Percentiles rank a stretch among this genome's conserved stretches.
Evolutionary conservation across 2,329 filamentous ascomycete genomes (phyloP).

Genomic region (Periglandula ipomoeae): DNA sequence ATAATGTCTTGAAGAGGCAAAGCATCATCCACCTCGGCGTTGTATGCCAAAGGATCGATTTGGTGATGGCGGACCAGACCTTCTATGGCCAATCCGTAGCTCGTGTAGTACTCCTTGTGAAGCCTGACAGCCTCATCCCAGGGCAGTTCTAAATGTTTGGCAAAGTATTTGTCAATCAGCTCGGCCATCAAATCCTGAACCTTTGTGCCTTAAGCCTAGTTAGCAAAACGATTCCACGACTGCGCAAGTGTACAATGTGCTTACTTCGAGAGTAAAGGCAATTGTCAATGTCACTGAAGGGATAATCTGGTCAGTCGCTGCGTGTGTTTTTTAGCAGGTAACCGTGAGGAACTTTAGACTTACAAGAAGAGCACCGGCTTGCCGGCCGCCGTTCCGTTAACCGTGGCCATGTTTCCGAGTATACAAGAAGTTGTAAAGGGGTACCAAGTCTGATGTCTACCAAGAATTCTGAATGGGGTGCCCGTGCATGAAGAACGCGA

Average conservation of each 20-base stretch:
- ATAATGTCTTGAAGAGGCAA: constrained; percentile 80
- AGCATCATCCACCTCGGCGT: constrained; percentile 88
- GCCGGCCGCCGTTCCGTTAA: constrained; percentile 22
- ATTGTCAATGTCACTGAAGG: constrained; percentile 90
- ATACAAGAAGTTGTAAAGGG: constrained; percentile 12
- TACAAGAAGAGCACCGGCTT: constrained; percentile 38
- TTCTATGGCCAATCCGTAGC: constrained; percentile 95
- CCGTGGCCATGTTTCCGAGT: constrained; percentile 17
- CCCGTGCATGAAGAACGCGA: not conserved
- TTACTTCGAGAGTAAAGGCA: constrained; percentile 86
- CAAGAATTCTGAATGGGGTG: not conserved
- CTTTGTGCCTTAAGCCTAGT: constrained; percentile 46
- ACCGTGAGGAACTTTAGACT: not conserved
- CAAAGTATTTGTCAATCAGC: constrained; percentile 61
- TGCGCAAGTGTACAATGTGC: constrained; percentile 15
- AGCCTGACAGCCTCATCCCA: constrained; percentile 74
- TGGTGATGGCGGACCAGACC: constrained; percentile 89
- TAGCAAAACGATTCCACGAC: constrained; percentile 5
- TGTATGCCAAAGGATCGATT: constrained; percentile 92
- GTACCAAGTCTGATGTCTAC: not conserved
- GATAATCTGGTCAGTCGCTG: not conserved
- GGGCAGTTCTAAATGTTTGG: constrained; percentile 62
- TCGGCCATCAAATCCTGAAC: constrained; percentile 84
- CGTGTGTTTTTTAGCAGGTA: not conserved
- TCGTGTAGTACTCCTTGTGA: constrained; percentile 87